Base-by-base conservation (phyloP, 2,329 filamentous ascomycete genomes). In the Aspergillus tanneri region DNA sequence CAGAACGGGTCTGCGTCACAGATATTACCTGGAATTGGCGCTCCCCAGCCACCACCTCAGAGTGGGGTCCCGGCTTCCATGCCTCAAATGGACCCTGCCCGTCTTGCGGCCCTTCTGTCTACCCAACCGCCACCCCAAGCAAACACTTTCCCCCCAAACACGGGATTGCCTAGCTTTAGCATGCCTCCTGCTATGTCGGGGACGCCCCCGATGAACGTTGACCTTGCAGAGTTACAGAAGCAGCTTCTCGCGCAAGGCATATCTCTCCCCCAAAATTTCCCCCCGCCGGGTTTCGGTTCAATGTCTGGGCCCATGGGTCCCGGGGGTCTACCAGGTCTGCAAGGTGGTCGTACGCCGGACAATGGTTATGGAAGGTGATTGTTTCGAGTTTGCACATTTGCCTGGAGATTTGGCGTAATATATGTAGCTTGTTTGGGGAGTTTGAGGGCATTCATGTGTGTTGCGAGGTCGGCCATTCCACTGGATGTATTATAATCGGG, bases 11-110 rank as follows among this genome's bases (percentile, higher is more conserved):
- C 75, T 37, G 66, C 71, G 41, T 38, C 65, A 46, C 60, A 70
- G 56, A 40, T 72, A 18, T 60, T 80, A 8, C 77, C 76, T 18
- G 72, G 72, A 12, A 77, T 79, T 47, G 76, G 76, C 11, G 72
- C 70, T 19, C 70, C 71, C 2, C 68, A 70, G 46, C 68, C 68
- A 38, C 68, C 66, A 25, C 59, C 61, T 12, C 65, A 65, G 12
- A 55, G 66, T 21, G 65, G 61, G 8, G 48, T 65, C 24, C 57
- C 62, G 23, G 56, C 58, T 25, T 60, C 67, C 14, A 72, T 76
- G 54, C 67, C 77, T 5, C 79, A 75, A n/a, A 76, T 82, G 58
- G 69, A 75, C 43, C 66, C 72, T 8, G 64, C 61, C 24, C 68
- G 66, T 19, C 55, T 76, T 28, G 72, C 71, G 30, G 68, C 70